These are phyloP conservation scores for Fusarium zealandicum DNA, from an alignment of 2,329 filamentous ascomycete genomes.

Conservation along the genomic window DNA sequence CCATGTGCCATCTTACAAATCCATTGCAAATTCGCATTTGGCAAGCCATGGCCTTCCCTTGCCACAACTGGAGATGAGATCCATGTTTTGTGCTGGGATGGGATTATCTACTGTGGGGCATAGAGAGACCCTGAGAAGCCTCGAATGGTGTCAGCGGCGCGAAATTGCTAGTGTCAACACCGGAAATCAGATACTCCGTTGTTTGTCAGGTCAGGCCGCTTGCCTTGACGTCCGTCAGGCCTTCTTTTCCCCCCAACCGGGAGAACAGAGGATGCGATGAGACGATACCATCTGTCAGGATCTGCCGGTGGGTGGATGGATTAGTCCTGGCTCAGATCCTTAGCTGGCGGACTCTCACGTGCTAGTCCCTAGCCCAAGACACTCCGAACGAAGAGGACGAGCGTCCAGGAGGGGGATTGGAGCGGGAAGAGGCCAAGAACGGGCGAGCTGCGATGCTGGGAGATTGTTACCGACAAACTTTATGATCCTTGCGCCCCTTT, in stretches of 20 bases:
- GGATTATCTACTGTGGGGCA: constrained; percentile 7
- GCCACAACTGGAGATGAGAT: constrained; percentile 9
- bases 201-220: not conserved
- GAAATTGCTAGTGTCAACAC: constrained; percentile 1
- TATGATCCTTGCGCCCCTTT: constrained; percentile 1
- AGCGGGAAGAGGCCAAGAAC: constrained; percentile 5
- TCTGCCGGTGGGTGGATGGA: constrained; percentile 1
- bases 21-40: constrained; percentile 6
- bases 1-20: not conserved
- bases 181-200: not conserved
- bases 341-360: not conserved
- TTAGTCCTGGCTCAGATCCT: not conserved
- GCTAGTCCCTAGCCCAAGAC: not conserved
- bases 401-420: constrained; percentile 8
- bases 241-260: constrained; percentile 1
- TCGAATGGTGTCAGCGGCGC: not conserved
- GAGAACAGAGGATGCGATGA: not conserved
- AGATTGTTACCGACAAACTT: constrained; percentile 20
- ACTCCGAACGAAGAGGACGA: not conserved
- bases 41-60: constrained; percentile 25
- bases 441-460: constrained; percentile 10
- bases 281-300: constrained; percentile 1
- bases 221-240: constrained; percentile 4
- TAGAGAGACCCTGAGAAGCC: not conserved
- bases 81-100: constrained; percentile 13